Evolutionary conservation across 805 yeast species (phyloP).

Genomic region (Starmerella vitae): DNA sequence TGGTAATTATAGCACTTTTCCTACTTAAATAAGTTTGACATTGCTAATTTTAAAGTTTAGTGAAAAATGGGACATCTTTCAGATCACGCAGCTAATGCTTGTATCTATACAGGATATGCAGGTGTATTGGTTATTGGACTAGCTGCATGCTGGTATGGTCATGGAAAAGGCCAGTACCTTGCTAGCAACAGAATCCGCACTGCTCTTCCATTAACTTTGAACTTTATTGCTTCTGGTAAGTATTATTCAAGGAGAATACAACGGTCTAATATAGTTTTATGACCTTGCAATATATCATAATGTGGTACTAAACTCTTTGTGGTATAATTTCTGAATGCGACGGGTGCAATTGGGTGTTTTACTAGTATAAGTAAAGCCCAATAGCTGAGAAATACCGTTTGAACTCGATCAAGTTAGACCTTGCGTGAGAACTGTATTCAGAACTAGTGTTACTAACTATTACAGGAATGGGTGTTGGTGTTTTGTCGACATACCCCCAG

Average conservation of each 20-base stretch:
- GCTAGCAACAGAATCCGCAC: conserved; percentile 69
- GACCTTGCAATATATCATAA: no score
- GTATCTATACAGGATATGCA: conserved; percentile 49
- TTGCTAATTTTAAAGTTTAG: not conserved
- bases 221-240: conserved; percentile 75
- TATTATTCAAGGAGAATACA: not conserved
- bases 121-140: conserved; percentile 42
- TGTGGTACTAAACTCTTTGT: no score
- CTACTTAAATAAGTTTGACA: not conserved
- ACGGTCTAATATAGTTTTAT: no score
- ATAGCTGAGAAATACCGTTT: conserved; percentile 60
- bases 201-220: conserved; percentile 70
- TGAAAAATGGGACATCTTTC: conserved; percentile 33
- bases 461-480: conserved; percentile 77
- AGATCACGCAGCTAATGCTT: conserved; percentile 45
- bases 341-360: conserved; percentile 20
- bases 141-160: conserved; percentile 45
- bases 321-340: conserved; percentile 16
- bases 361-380: conserved; percentile 35
- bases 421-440: conserved; percentile 58
- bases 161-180: conserved; percentile 44
- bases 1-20: not conserved
- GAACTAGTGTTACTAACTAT: conserved; percentile 11
- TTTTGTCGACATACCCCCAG: conserved; percentile 71
- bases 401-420: conserved; percentile 71